phyloP scores from a whole-genome alignment of 805 yeast species.

The Monosporozyma solicola region DNA sequence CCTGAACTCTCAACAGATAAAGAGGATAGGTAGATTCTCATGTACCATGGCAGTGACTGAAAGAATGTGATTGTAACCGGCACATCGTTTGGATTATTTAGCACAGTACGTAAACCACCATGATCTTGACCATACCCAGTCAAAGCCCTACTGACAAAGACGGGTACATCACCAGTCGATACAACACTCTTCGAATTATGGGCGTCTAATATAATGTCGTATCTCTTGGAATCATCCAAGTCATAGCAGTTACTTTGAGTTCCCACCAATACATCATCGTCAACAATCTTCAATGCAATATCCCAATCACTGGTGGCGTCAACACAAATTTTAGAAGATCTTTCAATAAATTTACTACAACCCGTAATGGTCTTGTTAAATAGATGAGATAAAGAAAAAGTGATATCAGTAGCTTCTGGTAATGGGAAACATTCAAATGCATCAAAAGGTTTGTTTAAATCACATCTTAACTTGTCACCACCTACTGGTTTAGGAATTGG shows the following conservation, averaged over 20 bases:
- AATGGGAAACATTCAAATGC: slow-evolving; percentile 73
- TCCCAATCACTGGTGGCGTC: slow-evolving; percentile 43
- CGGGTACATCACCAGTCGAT: slow-evolving; percentile 44
- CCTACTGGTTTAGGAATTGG: slow-evolving; percentile 78
- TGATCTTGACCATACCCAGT: slow-evolving; percentile 88
- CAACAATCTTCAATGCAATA: slow-evolving; percentile 25
- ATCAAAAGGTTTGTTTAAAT: slow-evolving; percentile 48
- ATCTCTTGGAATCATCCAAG: slow-evolving; percentile 14
- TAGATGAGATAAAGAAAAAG: slow-evolving; percentile 50
- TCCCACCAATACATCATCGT: slow-evolving; percentile 20
- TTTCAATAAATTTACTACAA: slow-evolving; percentile 46
- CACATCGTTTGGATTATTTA: slow-evolving; percentile 53
- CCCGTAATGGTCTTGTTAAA: slow-evolving; percentile 67
- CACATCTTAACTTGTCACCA: slow-evolving; percentile 68
- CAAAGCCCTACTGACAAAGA: slow-evolving; percentile 71
- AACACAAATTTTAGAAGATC: slow-evolving; percentile 33
- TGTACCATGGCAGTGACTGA: slow-evolving; percentile 89
- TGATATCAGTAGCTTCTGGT: slow-evolving; percentile 38
- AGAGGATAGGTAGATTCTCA: slow-evolving; percentile 73
- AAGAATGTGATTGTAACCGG: slow-evolving; percentile 50
- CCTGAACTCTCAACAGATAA: slow-evolving; percentile 33
- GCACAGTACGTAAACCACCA: slow-evolving; percentile 78
- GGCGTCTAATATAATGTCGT: slow-evolving; percentile 32
- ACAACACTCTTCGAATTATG: slow-evolving; percentile 37
- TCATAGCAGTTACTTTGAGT: slow-evolving; percentile 33